These are phyloP conservation scores for Immersiella caudata DNA, from an alignment of 495 filamentous ascomycete species.

Conservation along the genomic window DNA sequence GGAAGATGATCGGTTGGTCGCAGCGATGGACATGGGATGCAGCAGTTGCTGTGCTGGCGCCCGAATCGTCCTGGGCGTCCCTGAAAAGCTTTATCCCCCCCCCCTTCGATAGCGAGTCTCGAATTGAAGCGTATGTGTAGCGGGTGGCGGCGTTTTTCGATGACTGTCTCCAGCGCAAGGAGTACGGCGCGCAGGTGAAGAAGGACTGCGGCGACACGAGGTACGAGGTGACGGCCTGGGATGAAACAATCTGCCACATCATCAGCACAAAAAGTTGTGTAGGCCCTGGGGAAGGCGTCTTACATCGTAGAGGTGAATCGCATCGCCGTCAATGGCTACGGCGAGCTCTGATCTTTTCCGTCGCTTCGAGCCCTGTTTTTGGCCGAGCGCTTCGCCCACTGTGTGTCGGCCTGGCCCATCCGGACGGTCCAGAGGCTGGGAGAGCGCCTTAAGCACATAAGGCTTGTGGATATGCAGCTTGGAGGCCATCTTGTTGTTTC, in stretches of 20 bases:
- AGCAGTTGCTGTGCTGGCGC: slow-evolving; percentile 51
- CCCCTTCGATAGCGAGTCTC: slow-evolving; percentile 34
- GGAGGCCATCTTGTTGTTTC: slow-evolving; percentile 48
- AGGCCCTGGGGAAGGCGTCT: slow-evolving; percentile 24
- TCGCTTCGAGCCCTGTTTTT: slow-evolving; percentile 70
- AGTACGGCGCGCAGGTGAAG: slow-evolving; percentile 77
- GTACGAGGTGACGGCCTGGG: slow-evolving; percentile 82
- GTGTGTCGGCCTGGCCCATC: slow-evolving; percentile 58
- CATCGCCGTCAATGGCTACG: slow-evolving; percentile 86
- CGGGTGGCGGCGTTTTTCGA: slow-evolving; percentile 59
- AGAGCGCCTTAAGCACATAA: slow-evolving; percentile 67
- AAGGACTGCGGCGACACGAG: slow-evolving; percentile 78
- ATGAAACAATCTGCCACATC: slow-evolving; percentile 68
- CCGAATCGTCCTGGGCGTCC: slow-evolving; percentile 64
- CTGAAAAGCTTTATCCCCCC: slow-evolving; percentile 56
- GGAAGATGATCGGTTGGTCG: slow-evolving; percentile 33
- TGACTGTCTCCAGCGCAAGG: slow-evolving; percentile 63
- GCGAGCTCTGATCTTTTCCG: slow-evolving; percentile 83
- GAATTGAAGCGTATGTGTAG: slow-evolving; percentile 68
- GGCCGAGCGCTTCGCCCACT: slow-evolving; percentile 71
- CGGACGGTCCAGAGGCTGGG: slow-evolving; percentile 61
- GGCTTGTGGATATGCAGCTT: slow-evolving; percentile 58
- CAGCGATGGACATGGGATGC: slow-evolving; percentile 23
- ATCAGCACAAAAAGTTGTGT: slow-evolving; percentile 24
- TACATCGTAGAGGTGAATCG: slow-evolving; percentile 92